These are phyloP conservation scores for Termitomyces sp. DNA, from an alignment of 768 basidiomycete genomes.

Conservation along the genomic window DNA sequence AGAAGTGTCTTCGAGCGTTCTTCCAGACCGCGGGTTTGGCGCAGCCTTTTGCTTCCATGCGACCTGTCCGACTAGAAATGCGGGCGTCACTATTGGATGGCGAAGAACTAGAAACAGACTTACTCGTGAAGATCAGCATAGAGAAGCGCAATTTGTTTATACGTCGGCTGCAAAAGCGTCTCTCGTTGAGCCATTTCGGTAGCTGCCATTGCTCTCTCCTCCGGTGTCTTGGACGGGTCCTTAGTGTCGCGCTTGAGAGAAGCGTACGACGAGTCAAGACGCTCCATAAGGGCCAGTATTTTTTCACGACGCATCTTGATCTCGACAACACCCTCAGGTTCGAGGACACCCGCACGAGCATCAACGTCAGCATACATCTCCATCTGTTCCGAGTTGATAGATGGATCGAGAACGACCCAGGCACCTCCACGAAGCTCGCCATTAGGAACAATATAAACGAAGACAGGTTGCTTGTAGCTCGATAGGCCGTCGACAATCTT, in stretches of 20 bases:
- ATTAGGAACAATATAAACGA: constrained; percentile 97
- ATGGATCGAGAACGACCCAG: constrained; percentile 98
- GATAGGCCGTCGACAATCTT: constrained; percentile 99
- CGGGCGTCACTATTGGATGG: neutral
- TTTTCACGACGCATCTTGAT: constrained; percentile 98
- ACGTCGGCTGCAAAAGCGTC: constrained; percentile 79
- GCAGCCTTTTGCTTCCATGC: constrained; percentile 98
- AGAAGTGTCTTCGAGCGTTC: constrained; percentile 85
- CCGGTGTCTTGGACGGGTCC: constrained; percentile 66
- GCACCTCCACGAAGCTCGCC: constrained; percentile 98
- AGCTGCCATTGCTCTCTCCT: constrained; percentile 71
- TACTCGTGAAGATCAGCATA: constrained; percentile 98
- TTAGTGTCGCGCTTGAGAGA: constrained; percentile 78
- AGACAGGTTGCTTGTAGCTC: constrained; percentile 95
- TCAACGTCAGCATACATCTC: constrained; percentile 99
- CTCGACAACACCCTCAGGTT: constrained; percentile 96
- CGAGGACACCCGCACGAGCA: constrained; percentile 92
- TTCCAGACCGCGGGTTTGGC: constrained; percentile 88
- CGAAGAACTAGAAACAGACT: constrained; percentile 29
- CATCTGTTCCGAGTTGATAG: constrained; percentile 97
- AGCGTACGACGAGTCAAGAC: constrained; percentile 84
- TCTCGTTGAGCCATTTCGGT: constrained; percentile 76
- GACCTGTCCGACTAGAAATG: constrained; percentile 75
- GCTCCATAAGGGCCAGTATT: constrained; percentile 87
- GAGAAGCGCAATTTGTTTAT: constrained; percentile 89